Evolutionary conservation across 2,329 filamentous ascomycete species (phyloP).

Genomic region (Curvularia sp.): DNA sequence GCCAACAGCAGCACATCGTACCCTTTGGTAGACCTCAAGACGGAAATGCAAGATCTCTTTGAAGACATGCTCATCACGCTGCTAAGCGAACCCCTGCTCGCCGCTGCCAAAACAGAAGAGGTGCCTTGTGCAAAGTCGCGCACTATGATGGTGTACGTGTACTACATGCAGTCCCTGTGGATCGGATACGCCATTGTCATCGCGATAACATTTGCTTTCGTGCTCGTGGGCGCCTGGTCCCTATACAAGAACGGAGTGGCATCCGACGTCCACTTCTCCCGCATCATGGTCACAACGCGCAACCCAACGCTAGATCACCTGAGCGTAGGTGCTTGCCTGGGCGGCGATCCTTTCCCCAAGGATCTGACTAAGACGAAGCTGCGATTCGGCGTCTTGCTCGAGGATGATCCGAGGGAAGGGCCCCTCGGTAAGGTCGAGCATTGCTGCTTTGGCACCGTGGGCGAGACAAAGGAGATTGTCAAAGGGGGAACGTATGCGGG

Average conservation of each 20-base stretch:
- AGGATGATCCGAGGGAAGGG: slow-evolving; percentile 45
- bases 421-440: slow-evolving; percentile 47
- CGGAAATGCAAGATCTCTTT: slow-evolving; percentile 41
- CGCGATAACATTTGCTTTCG: slow-evolving; percentile 35
- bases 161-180: slow-evolving; percentile 44
- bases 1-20: slow-evolving; percentile 41
- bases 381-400: slow-evolving; percentile 50
- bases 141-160: slow-evolving; percentile 40
- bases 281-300: slow-evolving; percentile 50
- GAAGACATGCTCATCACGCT: slow-evolving; percentile 51
- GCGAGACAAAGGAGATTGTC: slow-evolving; percentile 50
- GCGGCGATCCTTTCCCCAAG: slow-evolving; percentile 52
- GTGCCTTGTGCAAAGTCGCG: slow-evolving; percentile 41
- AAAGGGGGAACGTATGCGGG: slow-evolving; percentile 50
- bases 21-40: slow-evolving; percentile 39
- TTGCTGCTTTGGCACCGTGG: slow-evolving; percentile 49
- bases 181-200: slow-evolving; percentile 49
- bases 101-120: slow-evolving; percentile 30
- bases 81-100: slow-evolving; percentile 44
- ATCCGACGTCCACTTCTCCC: slow-evolving; percentile 47
- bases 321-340: slow-evolving; percentile 51
- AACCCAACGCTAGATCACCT: slow-evolving; percentile 50
- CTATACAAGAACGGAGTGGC: slow-evolving; percentile 49
- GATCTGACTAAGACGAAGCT: slow-evolving; percentile 49
- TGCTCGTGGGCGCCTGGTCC: slow-evolving; percentile 43